phyloP scores from a whole-genome alignment of 176 grass and related monocot genomes.

The Musa schizocarpa region DNA sequence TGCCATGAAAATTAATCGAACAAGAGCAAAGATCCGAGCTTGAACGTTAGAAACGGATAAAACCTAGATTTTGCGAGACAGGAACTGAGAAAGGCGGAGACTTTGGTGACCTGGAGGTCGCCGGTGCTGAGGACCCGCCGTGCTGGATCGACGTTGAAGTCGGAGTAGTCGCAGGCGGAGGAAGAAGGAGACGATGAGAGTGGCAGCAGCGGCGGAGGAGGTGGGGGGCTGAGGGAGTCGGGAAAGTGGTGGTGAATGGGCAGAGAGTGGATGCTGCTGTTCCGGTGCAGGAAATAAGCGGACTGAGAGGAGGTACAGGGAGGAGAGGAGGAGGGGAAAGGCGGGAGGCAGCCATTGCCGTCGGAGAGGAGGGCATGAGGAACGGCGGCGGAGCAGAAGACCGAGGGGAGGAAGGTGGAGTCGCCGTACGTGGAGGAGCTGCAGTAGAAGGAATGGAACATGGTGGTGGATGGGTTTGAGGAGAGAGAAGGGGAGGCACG shows the following conservation, averaged over 20 bases:
- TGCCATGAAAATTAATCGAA: conserved; percentile 18
- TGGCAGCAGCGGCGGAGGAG: conserved; percentile 5
- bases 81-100: neutral
- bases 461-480: neutral
- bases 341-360: neutral
- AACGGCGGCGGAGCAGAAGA: neutral
- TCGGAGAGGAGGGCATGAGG: neutral
- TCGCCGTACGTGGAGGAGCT: neutral
- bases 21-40: neutral
- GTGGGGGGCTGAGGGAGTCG: neutral
- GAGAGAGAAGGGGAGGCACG: neutral
- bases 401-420: too few relatives aligned
- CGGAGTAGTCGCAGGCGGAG: conserved; percentile 49
- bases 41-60: neutral
- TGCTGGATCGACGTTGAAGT: conserved; percentile 43
- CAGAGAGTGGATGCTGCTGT: neutral
- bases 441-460: neutral
- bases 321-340: conserved; percentile 2
- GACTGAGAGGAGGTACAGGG: neutral
- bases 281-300: neutral
- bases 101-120: conserved; percentile 58
- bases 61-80: neutral
- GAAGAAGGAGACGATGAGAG: conserved; percentile 48
- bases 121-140: conserved; percentile 80
- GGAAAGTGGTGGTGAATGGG: neutral